phyloP scores from a whole-genome alignment of 202 grass and related monocot species.

The Panicum hallii region DNA sequence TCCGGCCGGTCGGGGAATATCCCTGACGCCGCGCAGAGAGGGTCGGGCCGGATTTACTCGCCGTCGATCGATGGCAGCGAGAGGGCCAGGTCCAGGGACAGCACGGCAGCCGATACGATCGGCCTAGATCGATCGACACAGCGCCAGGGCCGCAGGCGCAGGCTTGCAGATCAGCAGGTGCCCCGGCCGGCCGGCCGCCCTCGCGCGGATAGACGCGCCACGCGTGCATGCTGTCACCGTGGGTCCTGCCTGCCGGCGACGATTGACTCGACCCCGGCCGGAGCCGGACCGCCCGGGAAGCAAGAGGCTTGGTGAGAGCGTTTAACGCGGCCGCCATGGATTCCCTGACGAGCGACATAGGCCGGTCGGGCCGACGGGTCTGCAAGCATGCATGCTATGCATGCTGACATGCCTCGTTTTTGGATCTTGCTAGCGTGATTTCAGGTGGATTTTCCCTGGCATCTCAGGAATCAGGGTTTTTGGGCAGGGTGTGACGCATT shows the following conservation, averaged over 20 bases:
- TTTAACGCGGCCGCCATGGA: too few species aligned
- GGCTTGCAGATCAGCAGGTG: background rate
- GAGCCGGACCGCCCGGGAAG: too few species aligned
- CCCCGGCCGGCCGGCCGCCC: too few species aligned
- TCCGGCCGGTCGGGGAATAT: conserved; percentile 25
- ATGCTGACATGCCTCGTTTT: background rate
- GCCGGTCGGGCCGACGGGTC: too few species aligned
- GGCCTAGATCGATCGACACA: too few species aligned
- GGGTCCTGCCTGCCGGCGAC: background rate
- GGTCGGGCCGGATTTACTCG: background rate
- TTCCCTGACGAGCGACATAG: too few species aligned
- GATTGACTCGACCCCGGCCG: background rate
- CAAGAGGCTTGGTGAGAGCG: too few species aligned
- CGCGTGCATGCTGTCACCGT: background rate
- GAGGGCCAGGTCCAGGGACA: too few species aligned
- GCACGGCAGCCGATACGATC: conserved; percentile 13
- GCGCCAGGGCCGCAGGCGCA: too few species aligned
- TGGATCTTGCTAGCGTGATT: background rate
- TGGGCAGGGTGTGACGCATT: background rate
- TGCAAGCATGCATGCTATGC: background rate
- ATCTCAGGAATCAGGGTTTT: background rate
- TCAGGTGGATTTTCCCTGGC: background rate
- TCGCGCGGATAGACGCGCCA: too few species aligned
- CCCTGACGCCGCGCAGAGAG: conserved; percentile 4
- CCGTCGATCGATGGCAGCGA: too few species aligned